phyloP scores from a whole-genome alignment of 176 grass and related monocot species.

The maize (Zea mays) region DNA sequence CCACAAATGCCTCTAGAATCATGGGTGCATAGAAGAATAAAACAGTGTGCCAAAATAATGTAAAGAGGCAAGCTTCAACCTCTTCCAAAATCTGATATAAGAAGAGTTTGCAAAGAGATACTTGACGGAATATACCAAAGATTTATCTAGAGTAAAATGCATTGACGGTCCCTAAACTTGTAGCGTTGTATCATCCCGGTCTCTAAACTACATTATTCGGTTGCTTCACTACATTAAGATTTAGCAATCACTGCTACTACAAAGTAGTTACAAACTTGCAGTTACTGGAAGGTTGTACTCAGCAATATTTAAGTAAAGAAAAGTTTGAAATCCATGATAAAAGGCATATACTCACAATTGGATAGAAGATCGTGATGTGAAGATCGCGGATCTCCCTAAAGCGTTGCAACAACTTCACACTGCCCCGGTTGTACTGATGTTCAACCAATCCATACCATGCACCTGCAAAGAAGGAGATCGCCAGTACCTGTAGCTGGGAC shows the following conservation, averaged over 20 bases:
- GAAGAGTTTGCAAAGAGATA: background rate
- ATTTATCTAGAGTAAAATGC: too few relatives aligned
- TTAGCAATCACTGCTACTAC: background rate
- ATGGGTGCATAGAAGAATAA: background rate
- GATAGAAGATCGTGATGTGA: background rate
- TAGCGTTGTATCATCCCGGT: too few relatives aligned
- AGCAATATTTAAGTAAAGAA: background rate
- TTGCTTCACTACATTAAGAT: background rate
- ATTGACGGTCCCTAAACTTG: too few relatives aligned
- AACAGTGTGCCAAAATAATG: background rate
- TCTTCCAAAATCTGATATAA: background rate
- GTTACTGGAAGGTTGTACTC: background rate
- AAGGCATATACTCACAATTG: background rate
- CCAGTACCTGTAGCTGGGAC: background rate
- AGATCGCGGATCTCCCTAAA: conserved; percentile 1
- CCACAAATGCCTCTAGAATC: background rate
- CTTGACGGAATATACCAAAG: background rate
- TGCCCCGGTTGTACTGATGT: background rate
- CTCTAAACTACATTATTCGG: too few relatives aligned
- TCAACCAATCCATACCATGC: background rate
- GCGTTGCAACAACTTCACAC: background rate
- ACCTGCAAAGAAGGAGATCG: background rate
- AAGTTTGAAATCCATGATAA: background rate
- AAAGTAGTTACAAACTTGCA: background rate
- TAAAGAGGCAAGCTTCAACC: background rate